These are phyloP conservation scores for Ophiostoma novo-ulmi DNA, from an alignment of 2,329 filamentous ascomycete species.

Conservation along the genomic window DNA sequence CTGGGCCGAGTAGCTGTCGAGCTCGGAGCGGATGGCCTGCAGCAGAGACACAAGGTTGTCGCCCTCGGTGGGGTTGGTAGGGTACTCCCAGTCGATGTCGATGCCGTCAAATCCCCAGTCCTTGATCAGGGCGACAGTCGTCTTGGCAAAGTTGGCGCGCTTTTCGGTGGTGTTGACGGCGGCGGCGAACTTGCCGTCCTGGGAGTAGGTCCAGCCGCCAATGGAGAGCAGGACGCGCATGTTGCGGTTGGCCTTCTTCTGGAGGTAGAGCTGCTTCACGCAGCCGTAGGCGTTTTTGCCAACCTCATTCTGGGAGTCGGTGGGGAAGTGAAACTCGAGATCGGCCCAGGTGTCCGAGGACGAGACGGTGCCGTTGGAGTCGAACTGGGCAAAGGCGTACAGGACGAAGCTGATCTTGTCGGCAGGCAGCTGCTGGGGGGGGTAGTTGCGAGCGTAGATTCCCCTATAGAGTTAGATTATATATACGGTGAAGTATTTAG, in stretches of 20 bases:
- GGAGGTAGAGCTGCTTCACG: slow-evolving; percentile 69
- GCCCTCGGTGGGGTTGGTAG: slow-evolving; percentile 37
- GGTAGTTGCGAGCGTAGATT: slow-evolving; percentile 68
- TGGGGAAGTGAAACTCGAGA: slow-evolving; percentile 64
- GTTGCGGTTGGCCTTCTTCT: slow-evolving; percentile 72
- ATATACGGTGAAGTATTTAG: too few relatives aligned
- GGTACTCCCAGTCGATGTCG: slow-evolving; percentile 42
- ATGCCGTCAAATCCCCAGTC: slow-evolving; percentile 56
- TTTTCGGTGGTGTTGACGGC: slow-evolving; percentile 59
- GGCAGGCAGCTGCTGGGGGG: slow-evolving; percentile 64
- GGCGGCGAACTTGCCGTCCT: slow-evolving; percentile 57
- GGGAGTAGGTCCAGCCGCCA: slow-evolving; percentile 79
- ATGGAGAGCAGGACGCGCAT: slow-evolving; percentile 75
- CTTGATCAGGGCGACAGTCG: slow-evolving; percentile 63
- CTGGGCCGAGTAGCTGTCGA: slow-evolving; percentile 45
- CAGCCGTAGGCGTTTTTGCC: slow-evolving; percentile 75
- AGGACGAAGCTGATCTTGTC: slow-evolving; percentile 71
- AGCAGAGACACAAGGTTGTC: slow-evolving; percentile 44
- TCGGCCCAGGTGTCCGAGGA: slow-evolving; percentile 68
- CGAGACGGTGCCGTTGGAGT: slow-evolving; percentile 65
- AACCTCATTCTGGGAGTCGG: slow-evolving; percentile 61
- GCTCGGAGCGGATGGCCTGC: slow-evolving; percentile 41
- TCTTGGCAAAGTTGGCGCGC: slow-evolving; percentile 62
- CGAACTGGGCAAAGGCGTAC: slow-evolving; percentile 75
- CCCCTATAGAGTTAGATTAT: slow-evolving; percentile 52